phyloP scores from a whole-genome alignment of 2,329 filamentous ascomycete genomes.

The Alternaria ventricosa region DNA sequence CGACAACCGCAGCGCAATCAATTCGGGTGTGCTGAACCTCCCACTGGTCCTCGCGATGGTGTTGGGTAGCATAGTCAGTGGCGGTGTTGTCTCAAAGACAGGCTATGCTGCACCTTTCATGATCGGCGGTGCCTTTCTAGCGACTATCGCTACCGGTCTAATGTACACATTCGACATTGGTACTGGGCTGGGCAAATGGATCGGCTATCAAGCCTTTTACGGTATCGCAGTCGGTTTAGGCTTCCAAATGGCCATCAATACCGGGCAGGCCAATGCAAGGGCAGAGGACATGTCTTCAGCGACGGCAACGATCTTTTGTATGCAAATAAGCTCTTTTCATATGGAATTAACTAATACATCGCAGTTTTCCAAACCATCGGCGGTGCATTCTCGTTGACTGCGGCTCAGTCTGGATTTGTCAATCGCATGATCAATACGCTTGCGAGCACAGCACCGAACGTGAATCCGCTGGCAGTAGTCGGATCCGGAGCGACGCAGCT shows the following conservation, averaged over 20 bases:
- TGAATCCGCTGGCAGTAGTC: slow-evolving; percentile 33
- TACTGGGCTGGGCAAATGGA: slow-evolving; percentile 49
- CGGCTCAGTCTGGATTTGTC: slow-evolving; percentile 52
- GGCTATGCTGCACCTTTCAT: slow-evolving; percentile 47
- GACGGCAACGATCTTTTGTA: slow-evolving; percentile 45
- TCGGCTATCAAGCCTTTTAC: slow-evolving; percentile 55
- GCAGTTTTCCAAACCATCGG: slow-evolving; percentile 50
- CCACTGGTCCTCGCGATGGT: slow-evolving; percentile 48
- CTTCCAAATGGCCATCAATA: slow-evolving; percentile 40
- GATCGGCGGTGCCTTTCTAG: slow-evolving; percentile 34
- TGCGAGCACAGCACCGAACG: slow-evolving; percentile 37
- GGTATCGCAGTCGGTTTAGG: slow-evolving; percentile 47
- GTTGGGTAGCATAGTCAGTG: slow-evolving; percentile 14
- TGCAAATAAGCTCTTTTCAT: neutral
- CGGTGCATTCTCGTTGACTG: slow-evolving; percentile 50
- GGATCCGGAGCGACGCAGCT: slow-evolving; percentile 51
- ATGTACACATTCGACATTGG: slow-evolving; percentile 50
- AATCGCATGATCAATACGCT: slow-evolving; percentile 45
- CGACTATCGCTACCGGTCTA: slow-evolving; percentile 49
- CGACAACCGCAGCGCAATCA: slow-evolving; percentile 40
- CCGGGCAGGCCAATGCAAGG: slow-evolving; percentile 43
- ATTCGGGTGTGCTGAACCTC: slow-evolving; percentile 53
- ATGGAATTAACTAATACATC: neutral
- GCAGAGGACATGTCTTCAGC: slow-evolving; percentile 45
- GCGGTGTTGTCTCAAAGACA: slow-evolving; percentile 19